These are phyloP conservation scores for Alnus glutinosa DNA, from an alignment of 306 rosid species.

Conservation along the genomic window DNA sequence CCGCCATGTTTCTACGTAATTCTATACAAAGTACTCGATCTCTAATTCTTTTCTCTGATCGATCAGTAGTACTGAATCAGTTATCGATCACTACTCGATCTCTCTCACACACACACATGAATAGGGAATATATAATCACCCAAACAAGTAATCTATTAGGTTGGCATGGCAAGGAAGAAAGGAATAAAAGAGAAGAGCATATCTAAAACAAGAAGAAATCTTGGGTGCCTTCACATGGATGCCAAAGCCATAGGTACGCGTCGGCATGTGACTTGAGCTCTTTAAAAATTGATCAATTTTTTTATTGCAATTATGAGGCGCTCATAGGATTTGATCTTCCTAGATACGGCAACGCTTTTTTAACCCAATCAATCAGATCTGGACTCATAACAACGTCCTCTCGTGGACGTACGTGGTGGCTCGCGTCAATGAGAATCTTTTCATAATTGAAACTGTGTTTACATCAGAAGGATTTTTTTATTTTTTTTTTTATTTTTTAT, in stretches of 20 bases:
- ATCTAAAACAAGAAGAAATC: conserved; percentile 20
- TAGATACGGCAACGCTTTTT: not conserved
- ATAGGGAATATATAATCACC: not conserved
- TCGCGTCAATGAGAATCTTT: not conserved
- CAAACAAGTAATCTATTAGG: not conserved
- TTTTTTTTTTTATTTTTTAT: no score
- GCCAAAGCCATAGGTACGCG: conserved; percentile 4
- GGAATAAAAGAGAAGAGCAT: conserved; percentile 11
- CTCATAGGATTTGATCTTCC: not conserved
- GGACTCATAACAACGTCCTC: not conserved
- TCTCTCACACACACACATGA: not conserved
- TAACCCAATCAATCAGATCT: not conserved
- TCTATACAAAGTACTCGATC: no score
- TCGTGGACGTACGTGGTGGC: not conserved
- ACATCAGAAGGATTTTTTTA: not conserved
- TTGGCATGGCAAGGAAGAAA: conserved; percentile 23
- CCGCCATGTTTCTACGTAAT: conserved; percentile 42
- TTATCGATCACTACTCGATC: not conserved
- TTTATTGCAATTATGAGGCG: not conserved
- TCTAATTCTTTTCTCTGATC: no score
- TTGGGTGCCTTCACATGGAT: conserved; percentile 18
- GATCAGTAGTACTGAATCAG: no score
- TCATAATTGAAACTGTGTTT: not conserved
- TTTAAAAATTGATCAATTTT: not conserved
- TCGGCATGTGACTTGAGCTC: not conserved